These are phyloP conservation scores for Penicillium ochrochloron DNA, from an alignment of 495 filamentous ascomycete genomes.

Conservation along the genomic window DNA sequence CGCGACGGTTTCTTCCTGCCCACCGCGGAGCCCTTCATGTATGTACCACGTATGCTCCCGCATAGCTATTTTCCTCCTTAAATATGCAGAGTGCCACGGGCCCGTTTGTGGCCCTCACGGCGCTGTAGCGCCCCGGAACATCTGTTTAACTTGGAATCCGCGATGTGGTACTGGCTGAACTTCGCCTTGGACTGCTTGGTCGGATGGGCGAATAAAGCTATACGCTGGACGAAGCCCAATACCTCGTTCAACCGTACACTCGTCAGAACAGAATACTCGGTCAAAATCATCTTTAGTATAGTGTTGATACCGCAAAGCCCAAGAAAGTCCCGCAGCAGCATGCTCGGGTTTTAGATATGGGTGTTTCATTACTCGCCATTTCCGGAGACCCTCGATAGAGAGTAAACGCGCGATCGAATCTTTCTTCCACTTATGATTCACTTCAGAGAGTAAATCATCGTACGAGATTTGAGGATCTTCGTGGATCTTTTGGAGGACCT, in stretches of 20 bases:
- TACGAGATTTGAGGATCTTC: slow-evolving; percentile 2
- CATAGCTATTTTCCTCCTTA: too few species aligned
- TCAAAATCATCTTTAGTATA: slow-evolving; percentile 16
- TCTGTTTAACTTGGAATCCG: slow-evolving; percentile 15
- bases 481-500: slow-evolving; percentile 7
- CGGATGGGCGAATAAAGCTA: too few species aligned
- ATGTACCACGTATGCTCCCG: too few species aligned
- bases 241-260: too few species aligned
- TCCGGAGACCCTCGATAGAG: background rate
- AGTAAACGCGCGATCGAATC: slow-evolving; percentile 5
- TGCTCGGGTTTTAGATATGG: slow-evolving; percentile 7
- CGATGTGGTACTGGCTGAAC: too few species aligned
- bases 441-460: slow-evolving; percentile 7
- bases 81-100: too few species aligned
- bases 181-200: too few species aligned
- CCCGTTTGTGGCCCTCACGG: too few species aligned
- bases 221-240: too few species aligned
- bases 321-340: background rate
- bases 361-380: slow-evolving; percentile 10
- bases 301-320: slow-evolving; percentile 11
- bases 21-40: too few species aligned
- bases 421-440: slow-evolving; percentile 7
- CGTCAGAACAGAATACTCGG: slow-evolving; percentile 18
- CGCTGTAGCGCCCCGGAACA: slow-evolving; percentile 13
- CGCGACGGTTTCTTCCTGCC: too few species aligned